Evolutionary conservation across 2,329 filamentous ascomycete species (phyloP).

Genomic region (Capronia americana): DNA sequence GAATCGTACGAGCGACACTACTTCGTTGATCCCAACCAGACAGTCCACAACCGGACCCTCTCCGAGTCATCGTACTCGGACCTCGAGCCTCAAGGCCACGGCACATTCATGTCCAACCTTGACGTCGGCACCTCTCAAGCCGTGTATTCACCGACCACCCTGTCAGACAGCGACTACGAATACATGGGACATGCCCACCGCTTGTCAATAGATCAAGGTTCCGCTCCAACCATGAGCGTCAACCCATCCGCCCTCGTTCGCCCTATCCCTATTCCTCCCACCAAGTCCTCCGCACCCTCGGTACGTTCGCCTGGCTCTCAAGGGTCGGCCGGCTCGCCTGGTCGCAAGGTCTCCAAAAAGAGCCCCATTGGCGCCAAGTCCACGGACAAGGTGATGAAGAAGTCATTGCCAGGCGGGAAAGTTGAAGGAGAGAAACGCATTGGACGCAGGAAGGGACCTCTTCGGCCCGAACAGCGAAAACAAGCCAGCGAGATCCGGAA

Average conservation of each 20-base stretch:
- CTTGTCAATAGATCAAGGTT: constrained; percentile 51
- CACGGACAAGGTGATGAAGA: constrained; percentile 82
- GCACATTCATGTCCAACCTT: constrained; percentile 75
- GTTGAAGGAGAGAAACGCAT: constrained; percentile 93
- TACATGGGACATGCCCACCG: constrained; percentile 51
- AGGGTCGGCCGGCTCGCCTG: constrained; percentile 67
- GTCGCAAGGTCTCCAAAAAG: constrained; percentile 71
- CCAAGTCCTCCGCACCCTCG: constrained; percentile 60
- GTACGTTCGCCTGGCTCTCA: constrained; percentile 66
- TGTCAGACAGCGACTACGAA: constrained; percentile 70
- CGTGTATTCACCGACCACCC: constrained; percentile 82
- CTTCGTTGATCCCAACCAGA: constrained; percentile 92
- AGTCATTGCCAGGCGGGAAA: constrained; percentile 73
- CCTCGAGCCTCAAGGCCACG: constrained; percentile 64
- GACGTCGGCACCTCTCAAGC: constrained; percentile 79
- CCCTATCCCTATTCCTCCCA: constrained; percentile 63
- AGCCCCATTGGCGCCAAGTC: constrained; percentile 80
- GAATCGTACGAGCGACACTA: constrained; percentile 69
- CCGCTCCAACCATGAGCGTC: constrained; percentile 56
- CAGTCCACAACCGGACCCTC: constrained; percentile 82
- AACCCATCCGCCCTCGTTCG: constrained; percentile 72
- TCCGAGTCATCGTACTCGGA: constrained; percentile 85
- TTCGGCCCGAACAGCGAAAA: constrained; percentile 91
- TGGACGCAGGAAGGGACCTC: constrained; percentile 84
- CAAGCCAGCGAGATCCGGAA: constrained; percentile 97